These are phyloP conservation scores for Hypholoma sublateritium DNA, from an alignment of 768 basidiomycete species.

Conservation along the genomic window DNA sequence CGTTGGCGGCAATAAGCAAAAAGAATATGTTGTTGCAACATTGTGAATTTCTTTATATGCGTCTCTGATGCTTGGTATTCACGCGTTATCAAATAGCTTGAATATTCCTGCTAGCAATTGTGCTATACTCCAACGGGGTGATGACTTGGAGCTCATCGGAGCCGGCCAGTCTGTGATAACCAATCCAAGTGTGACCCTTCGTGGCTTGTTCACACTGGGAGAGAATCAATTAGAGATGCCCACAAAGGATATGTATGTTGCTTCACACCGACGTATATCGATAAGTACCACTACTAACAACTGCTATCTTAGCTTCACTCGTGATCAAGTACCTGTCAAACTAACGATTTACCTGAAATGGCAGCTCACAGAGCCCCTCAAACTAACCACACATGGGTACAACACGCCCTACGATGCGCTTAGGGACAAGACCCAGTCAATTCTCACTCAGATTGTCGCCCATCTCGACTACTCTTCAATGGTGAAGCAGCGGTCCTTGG, in stretches of 20 bases:
- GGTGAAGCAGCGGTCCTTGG: slow-evolving; percentile 79
- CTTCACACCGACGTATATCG: not conserved
- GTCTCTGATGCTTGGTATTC: slow-evolving; percentile 1
- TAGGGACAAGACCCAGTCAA: slow-evolving; percentile 82
- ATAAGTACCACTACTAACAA: not conserved
- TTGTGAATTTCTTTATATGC: slow-evolving; percentile 48
- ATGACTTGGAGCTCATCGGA: slow-evolving; percentile 74
- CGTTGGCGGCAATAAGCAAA: slow-evolving; percentile 38
- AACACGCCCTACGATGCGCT: slow-evolving; percentile 80
- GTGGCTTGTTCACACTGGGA: slow-evolving; percentile 77
- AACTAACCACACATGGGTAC: slow-evolving; percentile 83
- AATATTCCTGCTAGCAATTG: slow-evolving; percentile 88
- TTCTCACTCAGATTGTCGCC: slow-evolving; percentile 83
- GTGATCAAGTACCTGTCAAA: slow-evolving; percentile 85
- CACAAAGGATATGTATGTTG: slow-evolving; percentile 77
- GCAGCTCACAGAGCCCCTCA: slow-evolving; percentile 50
- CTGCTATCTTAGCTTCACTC: slow-evolving; percentile 58
- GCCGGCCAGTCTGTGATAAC: slow-evolving; percentile 87
- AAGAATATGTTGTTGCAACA: slow-evolving; percentile 75
- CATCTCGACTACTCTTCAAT: slow-evolving; percentile 58
- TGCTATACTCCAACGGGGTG: slow-evolving; percentile 79
- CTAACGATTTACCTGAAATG: slow-evolving; percentile 85
- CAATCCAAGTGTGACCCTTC: slow-evolving; percentile 78
- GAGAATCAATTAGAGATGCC: slow-evolving; percentile 88
- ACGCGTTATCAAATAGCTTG: slow-evolving; percentile 40